phyloP scores from a whole-genome alignment of 345 rosid species.

The Kandelia obovata region DNA sequence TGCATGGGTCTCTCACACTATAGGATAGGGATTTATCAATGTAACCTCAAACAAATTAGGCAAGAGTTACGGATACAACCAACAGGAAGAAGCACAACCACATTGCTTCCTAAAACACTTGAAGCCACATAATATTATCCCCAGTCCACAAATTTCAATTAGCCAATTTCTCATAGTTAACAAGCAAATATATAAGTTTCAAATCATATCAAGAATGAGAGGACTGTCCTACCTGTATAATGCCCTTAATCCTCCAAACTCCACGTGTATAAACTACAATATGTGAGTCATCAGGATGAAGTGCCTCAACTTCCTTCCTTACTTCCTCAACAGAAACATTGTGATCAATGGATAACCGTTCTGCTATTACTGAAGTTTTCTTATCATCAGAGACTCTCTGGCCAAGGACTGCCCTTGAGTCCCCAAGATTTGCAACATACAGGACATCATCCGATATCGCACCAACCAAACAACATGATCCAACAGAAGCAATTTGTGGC shows the following conservation, averaged over 20 bases:
- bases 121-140: not conserved
- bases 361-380: constrained; percentile 52
- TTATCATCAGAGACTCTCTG: constrained; percentile 38
- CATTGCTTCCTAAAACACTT: not conserved
- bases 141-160: not conserved
- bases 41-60: not conserved
- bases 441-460: constrained; percentile 65
- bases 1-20: no score
- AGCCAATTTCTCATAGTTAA: constrained; percentile 8
- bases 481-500: constrained; percentile 91
- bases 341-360: constrained; percentile 91
- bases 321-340: constrained; percentile 91
- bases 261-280: constrained; percentile 74
- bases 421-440: constrained; percentile 92
- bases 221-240: constrained; percentile 65
- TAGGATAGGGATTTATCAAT: not conserved
- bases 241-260: constrained; percentile 99
- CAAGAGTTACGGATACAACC: not conserved
- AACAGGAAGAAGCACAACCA: not conserved
- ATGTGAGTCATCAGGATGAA: constrained; percentile 94
- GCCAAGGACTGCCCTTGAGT: constrained; percentile 95
- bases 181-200: not conserved
- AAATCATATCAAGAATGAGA: constrained; percentile 1
- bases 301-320: constrained; percentile 88
- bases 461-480: constrained; percentile 94